Base-by-base conservation (phyloP, 2,329 filamentous ascomycete species). In the Fusarium oligoseptatum region DNA sequence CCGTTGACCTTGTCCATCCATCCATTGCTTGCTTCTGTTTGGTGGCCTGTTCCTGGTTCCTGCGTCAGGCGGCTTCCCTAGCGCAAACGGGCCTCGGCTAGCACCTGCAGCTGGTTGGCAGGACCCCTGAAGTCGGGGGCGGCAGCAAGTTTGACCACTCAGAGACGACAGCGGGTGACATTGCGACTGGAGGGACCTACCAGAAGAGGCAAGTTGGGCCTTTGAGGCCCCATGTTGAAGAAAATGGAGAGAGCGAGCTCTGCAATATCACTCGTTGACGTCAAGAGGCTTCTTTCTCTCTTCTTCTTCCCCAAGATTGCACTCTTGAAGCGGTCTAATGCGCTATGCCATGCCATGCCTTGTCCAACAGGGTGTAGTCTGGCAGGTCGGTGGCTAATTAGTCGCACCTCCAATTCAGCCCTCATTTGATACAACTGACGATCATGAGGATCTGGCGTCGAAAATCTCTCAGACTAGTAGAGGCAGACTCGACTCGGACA, bases 11-110 rank as follows among this genome's bases (percentile, higher is more conserved):
- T 34, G 29, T 50, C 22, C 8, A 50, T n/a, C 15, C 15, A 4
- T 3, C 5, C 4, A 4, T 50, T 50, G 43, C 22, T 48, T 50
- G 45, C 55, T 34, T 37, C 55, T 36, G 50, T 32, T 22, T 57
- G 32, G 32, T 58, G 60, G 20, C 61, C 41, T 66, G 68, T 73
- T 76, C 68, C 70, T 68, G 68, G 76, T 78, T 78, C 76, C 76
- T 78, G 76, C 76, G 39, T 78, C 75, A 66, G 70, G 72, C 63
- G 66, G 64, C 60, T 48, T 64, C 55, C 55, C 71, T 77, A 76
- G 74, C 67, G 74, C 66, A 70, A 70, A 69, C 62, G 64, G 64
- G 73, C 41, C 63, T 76, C 71, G 73, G 65, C 32, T 76, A 70
- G 62, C 52, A 64, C 55, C 67, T 76, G 71, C 64, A 74, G 61